These are phyloP conservation scores for Syzygium malaccense DNA, from an alignment of 441 rosid species.

Conservation along the genomic window DNA sequence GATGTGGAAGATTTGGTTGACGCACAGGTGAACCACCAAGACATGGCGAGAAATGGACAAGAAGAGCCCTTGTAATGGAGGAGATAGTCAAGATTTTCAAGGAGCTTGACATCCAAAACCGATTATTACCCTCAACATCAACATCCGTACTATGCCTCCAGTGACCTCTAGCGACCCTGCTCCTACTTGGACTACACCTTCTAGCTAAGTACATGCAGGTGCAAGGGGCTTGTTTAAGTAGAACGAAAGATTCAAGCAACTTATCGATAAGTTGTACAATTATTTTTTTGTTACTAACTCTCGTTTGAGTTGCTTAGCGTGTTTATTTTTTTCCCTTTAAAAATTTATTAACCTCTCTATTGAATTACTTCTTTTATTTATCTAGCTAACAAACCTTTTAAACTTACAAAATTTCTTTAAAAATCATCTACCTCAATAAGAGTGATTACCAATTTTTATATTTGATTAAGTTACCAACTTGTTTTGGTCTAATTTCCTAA, in stretches of 20 bases:
- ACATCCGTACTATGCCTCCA: neutral
- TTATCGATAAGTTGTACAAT: neutral
- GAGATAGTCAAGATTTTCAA: constrained; percentile 8
- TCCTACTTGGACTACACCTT: constrained; percentile 3
- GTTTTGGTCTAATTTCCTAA: no score
- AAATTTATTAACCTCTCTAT: neutral
- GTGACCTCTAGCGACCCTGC: neutral
- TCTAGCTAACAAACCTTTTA: neutral
- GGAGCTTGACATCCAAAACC: constrained; percentile 11
- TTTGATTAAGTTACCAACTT: neutral
- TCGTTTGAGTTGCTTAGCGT: neutral
- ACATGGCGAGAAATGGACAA: neutral
- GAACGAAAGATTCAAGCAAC: neutral
- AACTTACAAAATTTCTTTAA: neutral
- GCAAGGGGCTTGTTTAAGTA: neutral
- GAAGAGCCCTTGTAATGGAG: constrained; percentile 3
- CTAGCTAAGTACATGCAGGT: neutral
- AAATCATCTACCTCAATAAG: neutral
- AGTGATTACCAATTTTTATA: neutral
- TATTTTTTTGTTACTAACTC: neutral
- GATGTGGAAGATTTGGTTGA: constrained; percentile 4
- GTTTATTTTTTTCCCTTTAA: neutral
- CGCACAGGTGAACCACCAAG: constrained; percentile 3
- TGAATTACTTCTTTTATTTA: neutral
- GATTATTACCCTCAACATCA: neutral